These are phyloP conservation scores for Alternaria metachromatica DNA, from an alignment of 2,329 filamentous ascomycete genomes.

Conservation along the genomic window DNA sequence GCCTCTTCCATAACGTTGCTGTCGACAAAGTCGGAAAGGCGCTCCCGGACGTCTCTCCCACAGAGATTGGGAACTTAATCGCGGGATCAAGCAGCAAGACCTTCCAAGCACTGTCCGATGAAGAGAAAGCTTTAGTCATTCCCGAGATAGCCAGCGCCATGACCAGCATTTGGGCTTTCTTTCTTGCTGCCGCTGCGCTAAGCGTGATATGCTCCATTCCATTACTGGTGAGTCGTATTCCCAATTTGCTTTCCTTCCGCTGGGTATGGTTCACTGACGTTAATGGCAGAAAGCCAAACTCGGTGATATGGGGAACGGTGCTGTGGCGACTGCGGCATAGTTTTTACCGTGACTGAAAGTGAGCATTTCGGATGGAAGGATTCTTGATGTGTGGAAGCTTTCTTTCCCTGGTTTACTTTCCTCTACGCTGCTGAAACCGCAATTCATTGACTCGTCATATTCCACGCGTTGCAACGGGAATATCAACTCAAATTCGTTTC, in stretches of 20 bases:
- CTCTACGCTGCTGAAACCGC: too few relatives aligned
- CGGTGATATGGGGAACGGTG: not conserved
- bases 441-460: too few relatives aligned
- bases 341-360: rapidly evolving
- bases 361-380: too few relatives aligned
- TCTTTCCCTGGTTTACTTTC: too few relatives aligned
- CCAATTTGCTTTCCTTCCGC: not conserved
- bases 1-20: not conserved
- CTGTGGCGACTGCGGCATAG: rapidly evolving
- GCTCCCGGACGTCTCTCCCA: not conserved
- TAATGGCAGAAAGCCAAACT: not conserved
- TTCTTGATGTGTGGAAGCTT: too few relatives aligned
- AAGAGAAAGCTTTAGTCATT: not conserved
- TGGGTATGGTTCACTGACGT: not conserved
- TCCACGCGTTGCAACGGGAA: too few relatives aligned
- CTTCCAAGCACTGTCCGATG: not conserved
- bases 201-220: not conserved
- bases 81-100: not conserved
- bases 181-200: not conserved
- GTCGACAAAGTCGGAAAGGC: not conserved
- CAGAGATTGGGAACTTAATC: not conserved
- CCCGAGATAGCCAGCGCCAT: not conserved
- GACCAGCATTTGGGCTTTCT: not conserved
- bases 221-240: not conserved
- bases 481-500: too few relatives aligned